A percentile compares a stretch with the other conserved stretches of the same genome.
These are phyloP conservation scores for Lentinula raphanica DNA, from an alignment of 768 basidiomycete species.

Conservation along the genomic window DNA sequence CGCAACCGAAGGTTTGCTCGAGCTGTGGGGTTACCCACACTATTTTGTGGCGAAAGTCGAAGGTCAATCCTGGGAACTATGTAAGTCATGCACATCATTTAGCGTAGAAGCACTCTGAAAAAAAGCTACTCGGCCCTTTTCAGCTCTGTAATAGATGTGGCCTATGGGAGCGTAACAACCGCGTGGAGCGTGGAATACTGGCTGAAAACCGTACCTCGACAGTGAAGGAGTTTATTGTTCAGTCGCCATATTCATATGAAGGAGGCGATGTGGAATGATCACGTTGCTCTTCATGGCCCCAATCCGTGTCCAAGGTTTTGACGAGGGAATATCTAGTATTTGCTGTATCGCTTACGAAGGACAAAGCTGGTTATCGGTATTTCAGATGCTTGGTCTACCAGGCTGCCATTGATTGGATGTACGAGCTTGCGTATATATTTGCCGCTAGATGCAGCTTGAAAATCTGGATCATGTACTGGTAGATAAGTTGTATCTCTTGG, in stretches of 20 bases:
- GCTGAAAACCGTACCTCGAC: not conserved
- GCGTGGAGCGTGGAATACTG: not conserved
- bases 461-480: too few relatives aligned
- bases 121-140: not conserved
- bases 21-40: slow-evolving; percentile 1
- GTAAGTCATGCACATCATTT: not conserved
- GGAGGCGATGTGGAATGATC: not conserved
- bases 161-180: slow-evolving; percentile 2
- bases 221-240: slow-evolving; percentile 1
- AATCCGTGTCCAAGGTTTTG: not conserved
- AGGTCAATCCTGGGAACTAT: slow-evolving; percentile 5
- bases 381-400: too few relatives aligned
- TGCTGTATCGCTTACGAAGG: not conserved
- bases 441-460: too few relatives aligned
- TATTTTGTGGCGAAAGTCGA: slow-evolving; percentile 4
- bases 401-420: too few relatives aligned
- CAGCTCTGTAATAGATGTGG: slow-evolving; percentile 6
- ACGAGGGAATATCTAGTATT: too few relatives aligned
- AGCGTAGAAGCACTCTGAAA: not conserved
- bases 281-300: not conserved
- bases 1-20: not conserved
- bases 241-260: slow-evolving; percentile 3
- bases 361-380: too few relatives aligned
- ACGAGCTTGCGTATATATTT: too few relatives aligned
- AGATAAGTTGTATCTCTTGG: too few relatives aligned